Evolutionary conservation across 805 yeast genomes (phyloP).

Genomic region (Clavispora asparagi): DNA sequence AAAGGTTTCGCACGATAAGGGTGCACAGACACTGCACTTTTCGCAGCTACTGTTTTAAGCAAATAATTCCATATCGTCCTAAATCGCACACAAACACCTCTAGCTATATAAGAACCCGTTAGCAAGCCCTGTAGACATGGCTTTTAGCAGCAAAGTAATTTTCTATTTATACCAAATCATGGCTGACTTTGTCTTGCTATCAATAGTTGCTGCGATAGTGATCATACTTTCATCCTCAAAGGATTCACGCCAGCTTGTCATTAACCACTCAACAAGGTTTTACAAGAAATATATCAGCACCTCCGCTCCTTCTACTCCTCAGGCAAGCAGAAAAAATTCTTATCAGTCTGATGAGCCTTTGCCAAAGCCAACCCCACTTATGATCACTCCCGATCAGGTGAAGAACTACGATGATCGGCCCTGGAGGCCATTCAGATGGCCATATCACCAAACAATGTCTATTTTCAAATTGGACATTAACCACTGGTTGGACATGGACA

Average conservation of each 20-base stretch:
- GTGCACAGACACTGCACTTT: not conserved
- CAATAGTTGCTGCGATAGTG: slow-evolving; percentile 8
- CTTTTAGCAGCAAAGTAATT: not conserved
- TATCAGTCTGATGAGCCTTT: slow-evolving; percentile 10
- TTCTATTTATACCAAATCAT: not conserved
- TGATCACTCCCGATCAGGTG: slow-evolving; percentile 64
- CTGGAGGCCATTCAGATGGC: slow-evolving; percentile 79
- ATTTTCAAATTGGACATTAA: slow-evolving; percentile 66
- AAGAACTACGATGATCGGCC: slow-evolving; percentile 66
- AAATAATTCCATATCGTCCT: not conserved
- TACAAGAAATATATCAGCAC: not conserved
- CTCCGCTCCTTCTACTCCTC: not conserved
- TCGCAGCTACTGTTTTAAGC: slow-evolving; percentile 2
- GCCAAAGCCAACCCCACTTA: slow-evolving; percentile 52
- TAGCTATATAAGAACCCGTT: not conserved
- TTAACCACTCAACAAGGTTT: not conserved
- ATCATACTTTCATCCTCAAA: slow-evolving; percentile 6
- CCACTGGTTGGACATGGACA: slow-evolving; percentile 79
- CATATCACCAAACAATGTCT: slow-evolving; percentile 76
- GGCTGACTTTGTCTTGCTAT: slow-evolving; percentile 3
- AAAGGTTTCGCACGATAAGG: not conserved
- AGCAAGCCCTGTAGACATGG: not conserved
- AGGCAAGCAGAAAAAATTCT: slow-evolving; percentile 1
- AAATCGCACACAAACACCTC: not conserved
- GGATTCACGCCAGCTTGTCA: not conserved